Conservation (phyloP, 2,329 filamentous ascomycete species). For the Xylaria sp. region DNA sequence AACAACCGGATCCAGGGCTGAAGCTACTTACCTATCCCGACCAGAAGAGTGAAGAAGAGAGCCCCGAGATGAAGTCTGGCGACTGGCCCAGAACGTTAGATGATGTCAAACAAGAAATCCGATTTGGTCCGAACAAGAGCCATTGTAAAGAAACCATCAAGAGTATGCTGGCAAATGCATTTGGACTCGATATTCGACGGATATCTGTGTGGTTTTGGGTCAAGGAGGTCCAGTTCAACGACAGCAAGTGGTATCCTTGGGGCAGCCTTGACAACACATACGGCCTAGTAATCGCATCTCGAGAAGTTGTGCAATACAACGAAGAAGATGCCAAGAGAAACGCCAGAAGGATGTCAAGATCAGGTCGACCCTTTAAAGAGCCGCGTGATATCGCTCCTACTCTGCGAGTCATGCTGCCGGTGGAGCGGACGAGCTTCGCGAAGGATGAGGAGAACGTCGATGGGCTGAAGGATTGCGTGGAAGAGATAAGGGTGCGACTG, state of each 20-base stretch:
- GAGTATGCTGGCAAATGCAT: conserved; percentile 20
- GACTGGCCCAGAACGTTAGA: conserved; percentile 13
- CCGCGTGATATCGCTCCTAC: conserved; percentile 34
- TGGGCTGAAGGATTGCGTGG: conserved; percentile 30
- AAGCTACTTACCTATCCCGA: conserved; percentile 21
- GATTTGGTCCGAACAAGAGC: conserved; percentile 25
- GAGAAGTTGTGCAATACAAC: conserved; percentile 31
- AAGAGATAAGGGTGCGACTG: conserved; percentile 25
- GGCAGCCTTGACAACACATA: conserved; percentile 33
- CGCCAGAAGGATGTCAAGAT: background rate
- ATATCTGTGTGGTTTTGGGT: conserved; percentile 28
- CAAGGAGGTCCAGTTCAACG: conserved; percentile 28
- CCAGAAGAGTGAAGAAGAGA: background rate
- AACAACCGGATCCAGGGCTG: background rate
- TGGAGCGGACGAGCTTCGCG: conserved; percentile 25
- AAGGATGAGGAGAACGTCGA: conserved; percentile 29
- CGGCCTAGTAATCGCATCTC: conserved; percentile 25
- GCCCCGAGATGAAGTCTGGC: conserved; percentile 4
- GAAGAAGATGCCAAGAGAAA: conserved; percentile 18
- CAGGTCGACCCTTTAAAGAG: conserved; percentile 16
- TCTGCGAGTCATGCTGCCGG: conserved; percentile 25
- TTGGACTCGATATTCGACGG: conserved; percentile 26
- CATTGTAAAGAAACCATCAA: conserved; percentile 30
- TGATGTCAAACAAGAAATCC: conserved; percentile 27
- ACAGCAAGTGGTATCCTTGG: conserved; percentile 34